These are phyloP conservation scores for Puccinia novopanici DNA, from an alignment of 1,284 basidiomycete species.

Conservation along the genomic window DNA sequence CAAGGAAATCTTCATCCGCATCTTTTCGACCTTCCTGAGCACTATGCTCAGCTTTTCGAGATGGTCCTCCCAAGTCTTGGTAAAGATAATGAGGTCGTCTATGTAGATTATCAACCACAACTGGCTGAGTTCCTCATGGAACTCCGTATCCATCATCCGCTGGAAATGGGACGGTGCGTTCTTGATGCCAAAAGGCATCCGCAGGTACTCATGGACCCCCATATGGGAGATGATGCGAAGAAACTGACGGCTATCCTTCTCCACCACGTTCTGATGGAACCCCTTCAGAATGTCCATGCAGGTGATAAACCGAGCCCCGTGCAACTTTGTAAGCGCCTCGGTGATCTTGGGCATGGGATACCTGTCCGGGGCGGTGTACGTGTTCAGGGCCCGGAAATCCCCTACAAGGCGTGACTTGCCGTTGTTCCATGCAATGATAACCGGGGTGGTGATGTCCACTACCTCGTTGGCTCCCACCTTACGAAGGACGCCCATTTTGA, in stretches of 20 bases:
- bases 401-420: neutral
- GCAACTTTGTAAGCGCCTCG: neutral
- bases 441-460: neutral
- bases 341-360: slow-evolving; percentile 29
- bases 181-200: slow-evolving; percentile 27
- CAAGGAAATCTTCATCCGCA: slow-evolving; percentile 27
- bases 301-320: neutral
- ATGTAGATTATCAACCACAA: slow-evolving; percentile 21
- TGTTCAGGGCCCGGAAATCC: slow-evolving; percentile 34
- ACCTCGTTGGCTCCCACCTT: neutral
- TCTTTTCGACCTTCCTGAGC: neutral
- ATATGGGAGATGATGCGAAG: slow-evolving; percentile 9
- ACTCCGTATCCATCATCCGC: slow-evolving; percentile 16
- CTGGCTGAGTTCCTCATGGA: neutral
- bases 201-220: slow-evolving; percentile 16
- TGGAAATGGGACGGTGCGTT: slow-evolving; percentile 32
- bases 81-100: slow-evolving; percentile 26
- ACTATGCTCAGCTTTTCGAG: neutral
- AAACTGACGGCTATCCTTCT: neutral
- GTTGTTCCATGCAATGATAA: neutral
- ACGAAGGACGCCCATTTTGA: neutral
- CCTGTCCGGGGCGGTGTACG: neutral
- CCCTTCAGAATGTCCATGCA: slow-evolving; percentile 26
- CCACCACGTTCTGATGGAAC: neutral
- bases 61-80: neutral